These are phyloP conservation scores for Epichloe uncinata DNA, from an alignment of 2,329 filamentous ascomycete species.

Conservation along the genomic window DNA sequence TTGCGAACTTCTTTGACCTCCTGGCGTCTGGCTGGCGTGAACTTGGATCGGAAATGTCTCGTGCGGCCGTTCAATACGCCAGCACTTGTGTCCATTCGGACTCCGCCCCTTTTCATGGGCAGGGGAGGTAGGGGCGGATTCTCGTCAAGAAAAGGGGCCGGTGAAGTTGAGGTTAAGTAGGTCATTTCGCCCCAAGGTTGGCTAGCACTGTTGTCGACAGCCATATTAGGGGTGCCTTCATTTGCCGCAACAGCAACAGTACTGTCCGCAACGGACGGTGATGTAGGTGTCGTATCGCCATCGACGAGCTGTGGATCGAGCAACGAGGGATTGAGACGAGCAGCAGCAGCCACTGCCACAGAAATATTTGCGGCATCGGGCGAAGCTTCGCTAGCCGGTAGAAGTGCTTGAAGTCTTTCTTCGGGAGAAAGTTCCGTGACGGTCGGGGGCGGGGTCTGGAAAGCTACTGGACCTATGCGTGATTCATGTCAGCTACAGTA, in stretches of 20 bases:
- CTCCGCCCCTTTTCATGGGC: constrained; percentile 29
- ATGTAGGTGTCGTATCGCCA: constrained; percentile 17
- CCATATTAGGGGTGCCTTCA: constrained; percentile 9
- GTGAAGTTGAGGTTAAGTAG: constrained; percentile 27
- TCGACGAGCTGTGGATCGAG: constrained; percentile 37
- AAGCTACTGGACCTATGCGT: constrained; percentile 6
- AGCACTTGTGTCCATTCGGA: constrained; percentile 39
- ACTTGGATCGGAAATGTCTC: constrained; percentile 42
- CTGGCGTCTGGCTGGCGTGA: constrained; percentile 44
- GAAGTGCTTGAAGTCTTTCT: constrained; percentile 36
- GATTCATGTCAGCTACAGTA: not conserved
- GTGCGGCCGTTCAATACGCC: constrained; percentile 31
- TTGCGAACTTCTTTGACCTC: constrained; percentile 53
- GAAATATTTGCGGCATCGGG: constrained; percentile 37
- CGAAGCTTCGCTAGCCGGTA: constrained; percentile 22
- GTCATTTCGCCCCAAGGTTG: constrained; percentile 43
- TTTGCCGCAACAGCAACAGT: constrained; percentile 12
- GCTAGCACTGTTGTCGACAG: constrained; percentile 12
- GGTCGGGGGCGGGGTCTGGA: constrained; percentile 15
- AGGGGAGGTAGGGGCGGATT: constrained; percentile 18
- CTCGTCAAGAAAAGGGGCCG: constrained; percentile 19
- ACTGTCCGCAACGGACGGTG: constrained; percentile 13
- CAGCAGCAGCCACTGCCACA: constrained; percentile 42
- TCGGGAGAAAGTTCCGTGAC: constrained; percentile 28
- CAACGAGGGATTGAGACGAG: constrained; percentile 39